Evolutionary conservation across 108 stramenopile species (phyloP).

Genomic region (Stephanodiscus triporus): DNA sequence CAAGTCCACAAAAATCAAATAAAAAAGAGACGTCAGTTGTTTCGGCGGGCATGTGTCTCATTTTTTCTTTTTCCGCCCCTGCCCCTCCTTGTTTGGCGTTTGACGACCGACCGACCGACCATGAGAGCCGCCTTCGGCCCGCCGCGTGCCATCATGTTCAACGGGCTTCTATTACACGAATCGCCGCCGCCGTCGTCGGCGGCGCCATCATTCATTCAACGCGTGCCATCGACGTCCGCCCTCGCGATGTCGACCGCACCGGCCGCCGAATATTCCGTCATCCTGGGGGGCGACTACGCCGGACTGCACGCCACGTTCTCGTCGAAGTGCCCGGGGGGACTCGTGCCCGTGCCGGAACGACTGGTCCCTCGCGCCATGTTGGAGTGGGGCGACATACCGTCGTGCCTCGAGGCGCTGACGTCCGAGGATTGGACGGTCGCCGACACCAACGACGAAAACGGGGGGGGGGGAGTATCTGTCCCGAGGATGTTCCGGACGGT

Average conservation of each 20-base stretch:
- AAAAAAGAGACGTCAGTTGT: too few relatives aligned
- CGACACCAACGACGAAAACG: not conserved
- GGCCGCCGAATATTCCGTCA: not conserved
- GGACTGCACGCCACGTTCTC: constrained; percentile 72
- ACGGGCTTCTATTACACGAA: not conserved
- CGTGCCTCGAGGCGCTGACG: constrained; percentile 15
- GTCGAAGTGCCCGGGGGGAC: constrained; percentile 34
- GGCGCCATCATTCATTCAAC: not conserved
- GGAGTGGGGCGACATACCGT: constrained; percentile 82
- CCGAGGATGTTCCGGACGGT: constrained; percentile 54
- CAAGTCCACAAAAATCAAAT: too few relatives aligned
- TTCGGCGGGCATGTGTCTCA: too few relatives aligned
- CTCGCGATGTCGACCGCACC: not conserved
- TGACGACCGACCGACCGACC: too few relatives aligned
- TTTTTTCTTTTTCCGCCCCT: too few relatives aligned
- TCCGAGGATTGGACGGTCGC: constrained; percentile 9
- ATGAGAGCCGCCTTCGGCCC: not conserved
- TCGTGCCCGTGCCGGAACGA: constrained; percentile 76
- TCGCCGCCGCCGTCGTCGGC: not conserved
- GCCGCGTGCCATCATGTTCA: not conserved
- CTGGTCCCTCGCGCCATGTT: constrained; percentile 62
- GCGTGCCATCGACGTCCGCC: not conserved
- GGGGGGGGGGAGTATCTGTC: not conserved
- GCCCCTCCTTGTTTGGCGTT: too few relatives aligned
- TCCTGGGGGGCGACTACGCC: constrained; percentile 76